phyloP scores from a whole-genome alignment of 1,284 basidiomycete genomes.

The Lentinus polychrous region DNA sequence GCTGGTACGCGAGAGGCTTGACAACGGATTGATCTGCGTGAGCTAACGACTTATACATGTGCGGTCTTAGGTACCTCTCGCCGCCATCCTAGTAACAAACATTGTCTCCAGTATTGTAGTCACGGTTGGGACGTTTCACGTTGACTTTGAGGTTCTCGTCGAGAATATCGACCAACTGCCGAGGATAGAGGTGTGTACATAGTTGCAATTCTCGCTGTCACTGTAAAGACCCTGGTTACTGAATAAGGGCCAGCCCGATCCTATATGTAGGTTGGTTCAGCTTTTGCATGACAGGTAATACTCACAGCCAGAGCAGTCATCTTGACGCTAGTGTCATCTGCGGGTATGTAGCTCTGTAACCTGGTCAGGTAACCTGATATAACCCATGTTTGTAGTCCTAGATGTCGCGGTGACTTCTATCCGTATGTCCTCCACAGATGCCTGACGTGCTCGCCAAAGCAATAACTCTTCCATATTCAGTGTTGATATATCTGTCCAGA shows the following conservation, averaged over 20 bases:
- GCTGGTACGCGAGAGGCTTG: constrained; percentile 13
- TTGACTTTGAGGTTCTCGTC: constrained; percentile 13
- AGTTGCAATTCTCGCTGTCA: not conserved
- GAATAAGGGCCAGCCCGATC: constrained; percentile 1
- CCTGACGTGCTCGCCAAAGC: not conserved
- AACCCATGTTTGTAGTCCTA: constrained; percentile 13
- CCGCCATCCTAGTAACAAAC: constrained; percentile 17
- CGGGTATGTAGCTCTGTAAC: constrained; percentile 14
- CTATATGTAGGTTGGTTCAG: constrained; percentile 2
- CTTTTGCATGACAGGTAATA: too few relatives aligned
- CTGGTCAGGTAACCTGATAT: not conserved
- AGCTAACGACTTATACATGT: too few relatives aligned
- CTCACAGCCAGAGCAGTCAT: too few relatives aligned
- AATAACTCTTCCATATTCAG: constrained; percentile 10
- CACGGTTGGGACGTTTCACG: constrained; percentile 16
- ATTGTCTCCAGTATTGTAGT: constrained; percentile 17
- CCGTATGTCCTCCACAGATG: constrained; percentile 11
- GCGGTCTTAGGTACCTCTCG: constrained; percentile 14
- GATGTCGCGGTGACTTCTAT: constrained; percentile 22
- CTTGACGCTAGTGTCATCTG: constrained; percentile 19
- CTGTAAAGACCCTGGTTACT: not conserved
- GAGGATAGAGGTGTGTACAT: constrained; percentile 17
- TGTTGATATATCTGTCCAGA: constrained; percentile 22
- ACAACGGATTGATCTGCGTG: not conserved
- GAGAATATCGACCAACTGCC: constrained; percentile 13